Percentiles rank a stretch among this genome's conserved stretches.
These are phyloP conservation scores for Aspergillus clavatus DNA, from an alignment of 2,329 filamentous ascomycete genomes.

Conservation along the genomic window DNA sequence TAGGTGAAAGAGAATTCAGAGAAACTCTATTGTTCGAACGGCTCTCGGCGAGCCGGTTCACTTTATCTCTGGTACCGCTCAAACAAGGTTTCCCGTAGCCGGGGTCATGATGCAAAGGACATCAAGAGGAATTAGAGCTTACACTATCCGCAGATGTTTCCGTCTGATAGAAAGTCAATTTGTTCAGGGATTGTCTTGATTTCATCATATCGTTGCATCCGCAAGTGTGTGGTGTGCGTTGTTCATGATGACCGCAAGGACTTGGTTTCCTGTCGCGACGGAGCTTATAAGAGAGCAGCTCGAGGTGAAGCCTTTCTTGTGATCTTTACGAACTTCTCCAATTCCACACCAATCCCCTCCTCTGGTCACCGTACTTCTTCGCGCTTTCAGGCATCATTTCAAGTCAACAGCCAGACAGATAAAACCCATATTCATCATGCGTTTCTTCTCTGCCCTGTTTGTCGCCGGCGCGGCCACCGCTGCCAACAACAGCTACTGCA, in stretches of 20 bases:
- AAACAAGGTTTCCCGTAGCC: not conserved
- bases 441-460: conserved; percentile 17
- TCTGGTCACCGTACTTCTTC: too few relatives aligned
- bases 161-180: too few relatives aligned
- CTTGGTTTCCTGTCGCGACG: not conserved
- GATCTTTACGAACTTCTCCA: too few relatives aligned
- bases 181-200: not conserved
- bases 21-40: too few relatives aligned
- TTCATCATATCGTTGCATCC: conserved; percentile 20
- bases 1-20: not conserved
- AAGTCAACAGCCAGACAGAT: too few relatives aligned
- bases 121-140: not conserved
- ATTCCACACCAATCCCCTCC: too few relatives aligned
- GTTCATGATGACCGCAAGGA: not conserved
- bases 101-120: conserved; percentile 16
- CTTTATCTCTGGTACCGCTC: too few relatives aligned
- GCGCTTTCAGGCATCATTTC: too few relatives aligned
- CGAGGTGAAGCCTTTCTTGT: too few relatives aligned
- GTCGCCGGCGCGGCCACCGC: conserved; percentile 15
- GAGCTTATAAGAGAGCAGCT: conserved; percentile 9
- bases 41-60: too few relatives aligned
- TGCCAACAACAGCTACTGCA: conserved; percentile 14
- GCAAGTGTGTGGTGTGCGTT: not conserved
- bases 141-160: too few relatives aligned
- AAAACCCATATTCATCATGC: too few relatives aligned